Conservation (phyloP, 192 early-diverging fungal genomes). For the Cetraspora pellucida region DNA sequence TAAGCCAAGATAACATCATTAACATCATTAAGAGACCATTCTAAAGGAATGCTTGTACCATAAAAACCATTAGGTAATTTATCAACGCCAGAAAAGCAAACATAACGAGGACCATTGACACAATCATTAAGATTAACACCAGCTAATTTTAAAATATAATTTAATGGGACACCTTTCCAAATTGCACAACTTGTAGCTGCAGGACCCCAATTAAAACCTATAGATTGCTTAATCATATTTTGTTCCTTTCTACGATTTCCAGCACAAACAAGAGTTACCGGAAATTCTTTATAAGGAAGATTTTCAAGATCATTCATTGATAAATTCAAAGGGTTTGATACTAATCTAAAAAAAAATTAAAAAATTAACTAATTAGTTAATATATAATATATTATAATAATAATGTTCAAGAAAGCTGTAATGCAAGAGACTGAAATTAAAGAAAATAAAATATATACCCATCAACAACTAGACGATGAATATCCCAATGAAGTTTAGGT, state of each 20-base stretch:
- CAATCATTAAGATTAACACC: conserved; percentile 37
- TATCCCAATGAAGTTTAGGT: conserved; percentile 53
- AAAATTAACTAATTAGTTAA: neutral
- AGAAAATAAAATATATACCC: conserved; percentile 38
- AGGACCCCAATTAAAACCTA: conserved; percentile 68
- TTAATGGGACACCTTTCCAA: conserved; percentile 63
- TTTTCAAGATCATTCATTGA: conserved; percentile 55
- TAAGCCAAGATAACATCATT: conserved; percentile 79
- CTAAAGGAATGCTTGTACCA: conserved; percentile 72
- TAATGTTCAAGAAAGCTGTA: neutral
- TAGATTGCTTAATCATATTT: conserved; percentile 62
- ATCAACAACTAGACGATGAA: conserved; percentile 45
- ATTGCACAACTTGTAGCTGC: conserved; percentile 57
- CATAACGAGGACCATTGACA: conserved; percentile 36
- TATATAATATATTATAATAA: neutral
- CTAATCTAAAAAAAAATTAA: conserved; percentile 44
- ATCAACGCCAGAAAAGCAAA: conserved; percentile 64
- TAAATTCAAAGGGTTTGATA: conserved; percentile 46
- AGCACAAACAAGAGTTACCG: conserved; percentile 64
- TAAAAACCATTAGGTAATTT: conserved; percentile 68
- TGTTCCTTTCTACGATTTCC: conserved; percentile 73
- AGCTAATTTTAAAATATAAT: conserved; percentile 49
- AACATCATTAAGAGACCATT: conserved; percentile 64
- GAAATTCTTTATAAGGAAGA: conserved; percentile 49
- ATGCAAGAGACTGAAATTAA: neutral